A percentile compares a stretch with the other conserved stretches of the same genome.
These are phyloP conservation scores for Sporobolomyces pararoseus DNA, from an alignment of 768 basidiomycete genomes.

Conservation along the genomic window DNA sequence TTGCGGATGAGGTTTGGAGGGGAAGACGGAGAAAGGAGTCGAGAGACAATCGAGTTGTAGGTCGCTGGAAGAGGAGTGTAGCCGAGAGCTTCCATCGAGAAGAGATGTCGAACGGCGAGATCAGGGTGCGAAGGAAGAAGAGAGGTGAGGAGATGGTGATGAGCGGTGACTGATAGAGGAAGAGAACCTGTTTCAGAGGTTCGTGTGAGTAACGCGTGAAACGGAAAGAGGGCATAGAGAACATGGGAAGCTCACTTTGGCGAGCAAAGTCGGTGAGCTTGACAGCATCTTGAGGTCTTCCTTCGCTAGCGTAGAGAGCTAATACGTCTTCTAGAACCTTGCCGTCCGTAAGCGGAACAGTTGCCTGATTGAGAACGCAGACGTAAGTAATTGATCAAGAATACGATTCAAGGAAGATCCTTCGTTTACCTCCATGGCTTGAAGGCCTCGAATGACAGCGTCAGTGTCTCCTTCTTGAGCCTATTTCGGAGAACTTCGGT, in stretches of 20 bases:
- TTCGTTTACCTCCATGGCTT: constrained; percentile 56
- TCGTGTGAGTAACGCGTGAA: too few relatives aligned
- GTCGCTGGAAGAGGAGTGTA: constrained; percentile 66
- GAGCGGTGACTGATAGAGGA: constrained; percentile 53
- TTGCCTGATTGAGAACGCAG: constrained; percentile 49
- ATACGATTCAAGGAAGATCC: not conserved
- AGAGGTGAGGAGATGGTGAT: constrained; percentile 63
- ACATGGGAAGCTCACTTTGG: constrained; percentile 51
- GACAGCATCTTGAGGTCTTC: constrained; percentile 56
- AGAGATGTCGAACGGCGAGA: constrained; percentile 64
- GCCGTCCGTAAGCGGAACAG: constrained; percentile 53
- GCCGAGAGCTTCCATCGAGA: constrained; percentile 65
- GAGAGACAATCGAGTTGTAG: constrained; percentile 64
- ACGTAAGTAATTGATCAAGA: not conserved
- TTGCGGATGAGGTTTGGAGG: constrained; percentile 59
- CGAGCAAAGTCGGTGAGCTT: constrained; percentile 53
- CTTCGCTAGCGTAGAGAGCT: constrained; percentile 54
- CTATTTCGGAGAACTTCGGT: too few relatives aligned
- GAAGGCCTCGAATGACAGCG: constrained; percentile 57
- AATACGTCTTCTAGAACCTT: constrained; percentile 56
- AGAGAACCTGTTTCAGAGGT: constrained; percentile 15
- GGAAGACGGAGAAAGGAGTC: constrained; percentile 49
- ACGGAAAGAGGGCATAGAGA: too few relatives aligned
- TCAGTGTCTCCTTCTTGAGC: constrained; percentile 54
- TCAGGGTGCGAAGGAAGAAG: constrained; percentile 58